Conservation (phyloP, 768 basidiomycete genomes). For the Mycena galopus region DNA sequence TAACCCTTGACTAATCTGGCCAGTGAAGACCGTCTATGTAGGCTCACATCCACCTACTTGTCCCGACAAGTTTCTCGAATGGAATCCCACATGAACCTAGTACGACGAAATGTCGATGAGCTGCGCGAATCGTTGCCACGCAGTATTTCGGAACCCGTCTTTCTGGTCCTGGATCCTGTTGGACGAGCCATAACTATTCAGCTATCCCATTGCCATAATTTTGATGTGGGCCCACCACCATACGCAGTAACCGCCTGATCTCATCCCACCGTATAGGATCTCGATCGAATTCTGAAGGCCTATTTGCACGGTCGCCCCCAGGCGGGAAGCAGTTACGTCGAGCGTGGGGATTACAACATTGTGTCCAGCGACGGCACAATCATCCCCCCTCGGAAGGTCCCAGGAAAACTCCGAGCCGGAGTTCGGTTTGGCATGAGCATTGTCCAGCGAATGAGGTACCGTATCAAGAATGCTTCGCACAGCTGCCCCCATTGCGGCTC, state of each 20-base stretch:
- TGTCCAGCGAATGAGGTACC: background rate
- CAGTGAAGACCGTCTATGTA: background rate
- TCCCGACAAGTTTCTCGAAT: background rate
- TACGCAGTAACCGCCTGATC: no score
- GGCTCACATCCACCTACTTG: background rate
- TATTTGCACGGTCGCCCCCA: background rate
- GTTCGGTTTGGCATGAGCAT: slow-evolving; percentile 16
- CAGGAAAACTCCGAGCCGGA: slow-evolving; percentile 1
- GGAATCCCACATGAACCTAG: background rate
- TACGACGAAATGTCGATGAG: no score
- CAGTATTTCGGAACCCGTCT: slow-evolving; percentile 6
- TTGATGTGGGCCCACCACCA: background rate
- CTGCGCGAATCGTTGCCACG: background rate
- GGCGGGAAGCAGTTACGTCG: slow-evolving; percentile 14
- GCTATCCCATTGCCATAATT: background rate
- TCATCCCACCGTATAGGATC: background rate
- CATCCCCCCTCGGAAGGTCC: slow-evolving; percentile 1
- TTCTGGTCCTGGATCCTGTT: slow-evolving; percentile 7
- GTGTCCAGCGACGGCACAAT: background rate
- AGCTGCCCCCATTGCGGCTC: no score
- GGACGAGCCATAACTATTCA: slow-evolving; percentile 12
- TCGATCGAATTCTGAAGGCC: slow-evolving; percentile 15
- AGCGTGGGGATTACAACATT: slow-evolving; percentile 23
- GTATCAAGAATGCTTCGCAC: no score
- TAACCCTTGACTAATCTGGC: no score